Evolutionary conservation across 331 rosid genomes (phyloP), one percentile per base, ranked within the genome.

Genomic region (Ulmus americana): DNA sequence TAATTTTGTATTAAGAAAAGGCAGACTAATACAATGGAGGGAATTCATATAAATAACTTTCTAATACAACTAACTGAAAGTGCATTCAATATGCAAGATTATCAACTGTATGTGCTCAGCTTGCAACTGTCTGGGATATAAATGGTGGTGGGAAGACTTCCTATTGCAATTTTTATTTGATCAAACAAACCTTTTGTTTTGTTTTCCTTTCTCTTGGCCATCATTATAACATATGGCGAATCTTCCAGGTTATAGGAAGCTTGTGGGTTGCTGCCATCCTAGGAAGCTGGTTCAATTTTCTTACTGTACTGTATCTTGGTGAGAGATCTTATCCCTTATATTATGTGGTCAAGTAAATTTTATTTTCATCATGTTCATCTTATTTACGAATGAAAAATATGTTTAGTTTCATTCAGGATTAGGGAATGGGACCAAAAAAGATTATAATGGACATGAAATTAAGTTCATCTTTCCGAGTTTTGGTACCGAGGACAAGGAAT

Each of bases 271-370:
- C 85, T 50, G 89, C 97, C 64, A 72, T 89, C 65, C 72, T 89
- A 15, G 96, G 97, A 70, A 81, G 95, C 90, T 94, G 97, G 97
- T 94, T 76, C 88, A 87, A 81, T 65, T 89, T 94, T 59, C 72
- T 94, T 64, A 94, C 98, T 40, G 95, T 94, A 67, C 12, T 85
- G 20, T 94, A 89, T 76, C n/a, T 85, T 71, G 97, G 98, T 92
- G 60, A 84, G 97, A 48, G 55, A 43, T 65, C 76, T 64, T 12
- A 51, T 49, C 55, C 65, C 61, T 51, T 65, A 8, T 20, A 6
- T 35, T 52, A 12, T 16, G 45, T 20, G 59, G 35, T 59, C 44
- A 5, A 42, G 5, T 39, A 11, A 45, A 45, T 6, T 69, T 45
- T 40, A 8, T 48, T 40, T 1, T 46, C 10, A 28, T 18, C 41